Evolutionary conservation across 768 basidiomycete genomes (phyloP), one percentile per base, ranked within the genome.

Genomic region (Panaeolus cyanescens): DNA sequence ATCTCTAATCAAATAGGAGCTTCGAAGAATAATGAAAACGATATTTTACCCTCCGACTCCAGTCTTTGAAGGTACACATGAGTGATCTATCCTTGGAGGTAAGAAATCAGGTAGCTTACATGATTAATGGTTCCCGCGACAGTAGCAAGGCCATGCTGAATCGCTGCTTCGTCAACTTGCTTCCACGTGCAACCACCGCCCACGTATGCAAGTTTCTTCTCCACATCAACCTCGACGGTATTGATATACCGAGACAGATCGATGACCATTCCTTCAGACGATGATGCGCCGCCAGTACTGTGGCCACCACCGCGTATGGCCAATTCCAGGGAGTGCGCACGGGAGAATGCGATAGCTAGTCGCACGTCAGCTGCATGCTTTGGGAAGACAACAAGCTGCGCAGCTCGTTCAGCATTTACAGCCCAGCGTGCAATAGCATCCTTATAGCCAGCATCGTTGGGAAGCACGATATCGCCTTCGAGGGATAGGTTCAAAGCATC

Each of bases 251-350:
- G 74, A 36, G 79, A 80, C 12, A 83, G 74, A 58, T 84, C 83
- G 57, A 85, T 78, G 8, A 84, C 81, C 22, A 85, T 59, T 12
- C 84, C 82, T 32, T 75, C 78, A 25, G 80, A 74, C 5, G 82
- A 83, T 1, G 81, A 82, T 3, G 80, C 73, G 6, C 78, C 82
- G 19, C 75, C 66, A 1, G 75, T 61, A 62, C 69, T 79, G 60
- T 85, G 84, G 0, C 82, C 83, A 3, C 83, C 84, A 13, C 83
- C 77, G 10, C 72, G 66, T 54, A 85, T 71, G 5, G 80, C 81
- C 19, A 83, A 68, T 15, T 74, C 70, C 1, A 83, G 64, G 1
- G 65, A 59, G 28, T 76, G 70, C 5, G 63, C 61, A 32, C 63
- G 67, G 1, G 82, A 79, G 54, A 73, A 78, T 22, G 64, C 60